Base-by-base conservation (phyloP, 257 asterid genomes). In the Gentiana dahurica region DNA sequence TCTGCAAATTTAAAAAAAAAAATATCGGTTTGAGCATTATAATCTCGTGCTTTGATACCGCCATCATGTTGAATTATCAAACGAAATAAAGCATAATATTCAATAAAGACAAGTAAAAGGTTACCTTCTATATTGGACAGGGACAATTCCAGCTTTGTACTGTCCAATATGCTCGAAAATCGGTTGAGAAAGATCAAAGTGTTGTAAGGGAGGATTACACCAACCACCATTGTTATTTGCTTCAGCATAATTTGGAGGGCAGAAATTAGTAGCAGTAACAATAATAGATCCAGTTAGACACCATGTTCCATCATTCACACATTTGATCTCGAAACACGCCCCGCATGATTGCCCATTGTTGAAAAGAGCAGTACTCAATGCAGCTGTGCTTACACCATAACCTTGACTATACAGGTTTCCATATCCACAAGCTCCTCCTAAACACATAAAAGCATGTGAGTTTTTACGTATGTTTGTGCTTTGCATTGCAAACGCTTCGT, bases 351-450 rank as follows among this genome's bases (percentile, higher is more conserved):
- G 64, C 0, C 81, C 83, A 0, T 56, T 36, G 35, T 79, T 49
- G 66, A 71, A 79, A 15, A 79, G 57, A n/a, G 67, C 67, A 2
- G 65, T n/a, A 70, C 86, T 79, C 6, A 79, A 44, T 8, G 83
- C 86, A 12, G 78, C 54, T 1, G 80, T 79, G 35, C 55, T 34
- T 2, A 67, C 7, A 3, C 75, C 76, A 52, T 71, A 79, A 1
- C 74, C 77, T 65, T 75, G 68, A 2, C 65, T 12, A 10, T 47
- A 3, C 3, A 54, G 10, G 10, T 74, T 57, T 36, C 57, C 65
- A 51, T 67, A 79, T 11, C 85, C 85, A 55, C 85, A 75, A 4
- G 85, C 85, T 36, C 73, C 83, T 0, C 60, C 86, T 73, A 24
- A 24, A 24, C 24, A 24, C 24, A 24, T 24, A 24, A 24, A 24